These are phyloP conservation scores for Verticillium isaacii DNA, from an alignment of 2,329 filamentous ascomycete species.

Conservation along the genomic window DNA sequence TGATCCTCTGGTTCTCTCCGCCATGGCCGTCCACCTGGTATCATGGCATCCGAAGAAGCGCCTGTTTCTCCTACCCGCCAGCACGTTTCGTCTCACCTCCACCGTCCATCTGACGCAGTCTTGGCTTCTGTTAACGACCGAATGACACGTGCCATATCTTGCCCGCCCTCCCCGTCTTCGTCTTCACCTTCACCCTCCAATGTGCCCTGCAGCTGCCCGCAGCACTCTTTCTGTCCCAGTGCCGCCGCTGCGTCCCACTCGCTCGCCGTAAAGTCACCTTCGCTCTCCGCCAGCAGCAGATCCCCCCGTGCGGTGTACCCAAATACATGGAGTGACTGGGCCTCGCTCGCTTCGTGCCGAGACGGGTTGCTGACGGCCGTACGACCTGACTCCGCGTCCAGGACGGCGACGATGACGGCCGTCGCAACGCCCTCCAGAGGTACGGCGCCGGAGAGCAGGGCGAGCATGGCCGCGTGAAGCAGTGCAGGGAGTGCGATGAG, in stretches of 20 bases:
- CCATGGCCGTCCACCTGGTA: neutral
- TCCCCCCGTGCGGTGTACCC: conserved; percentile 72
- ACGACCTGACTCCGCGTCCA: conserved; percentile 30
- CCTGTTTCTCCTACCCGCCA: neutral
- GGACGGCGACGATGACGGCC: conserved; percentile 59
- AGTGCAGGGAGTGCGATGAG: conserved; percentile 76
- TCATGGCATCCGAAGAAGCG: neutral
- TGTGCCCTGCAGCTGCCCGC: neutral
- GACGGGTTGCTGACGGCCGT: conserved; percentile 56
- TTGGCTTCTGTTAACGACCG: conserved; percentile 3
- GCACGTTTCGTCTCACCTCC: neutral
- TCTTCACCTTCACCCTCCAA: neutral
- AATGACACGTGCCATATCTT: neutral
- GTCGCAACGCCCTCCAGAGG: conserved; percentile 71
- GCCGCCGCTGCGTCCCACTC: conserved; percentile 64
- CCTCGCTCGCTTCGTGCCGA: conserved; percentile 54
- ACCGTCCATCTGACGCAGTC: neutral
- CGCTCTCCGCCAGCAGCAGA: conserved; percentile 74
- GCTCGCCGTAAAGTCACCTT: conserved; percentile 69
- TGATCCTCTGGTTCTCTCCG: neutral
- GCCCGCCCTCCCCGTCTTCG: neutral
- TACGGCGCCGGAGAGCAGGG: conserved; percentile 76
- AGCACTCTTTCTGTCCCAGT: neutral
- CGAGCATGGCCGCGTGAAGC: conserved; percentile 72
- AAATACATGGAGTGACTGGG: conserved; percentile 75